A percentile compares a stretch with the other conserved stretches of the same genome.
Conservation (phyloP, 768 basidiomycete genomes). For the Leccinum disarticulatum region DNA sequence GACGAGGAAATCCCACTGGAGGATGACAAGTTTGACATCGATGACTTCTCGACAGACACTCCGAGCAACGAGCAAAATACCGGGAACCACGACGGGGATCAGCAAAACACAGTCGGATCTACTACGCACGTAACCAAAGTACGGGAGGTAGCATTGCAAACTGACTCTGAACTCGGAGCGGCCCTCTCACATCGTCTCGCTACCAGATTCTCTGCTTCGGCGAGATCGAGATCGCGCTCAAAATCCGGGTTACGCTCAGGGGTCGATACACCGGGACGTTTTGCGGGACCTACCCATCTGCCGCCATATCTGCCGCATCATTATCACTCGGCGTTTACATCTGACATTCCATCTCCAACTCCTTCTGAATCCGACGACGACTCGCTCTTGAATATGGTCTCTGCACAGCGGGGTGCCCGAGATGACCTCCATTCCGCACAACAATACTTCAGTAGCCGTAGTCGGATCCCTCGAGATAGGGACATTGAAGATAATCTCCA, state of each 20-base stretch:
- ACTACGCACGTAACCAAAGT: slow-evolving; percentile 30
- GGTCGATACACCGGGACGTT: slow-evolving; percentile 63
- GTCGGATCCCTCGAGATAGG: slow-evolving; percentile 59
- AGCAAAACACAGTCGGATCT: slow-evolving; percentile 15
- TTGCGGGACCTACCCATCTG: slow-evolving; percentile 50
- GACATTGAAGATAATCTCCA: slow-evolving; percentile 57
- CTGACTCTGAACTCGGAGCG: slow-evolving; percentile 29
- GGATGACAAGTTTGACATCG: slow-evolving; percentile 89
- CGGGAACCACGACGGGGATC: slow-evolving; percentile 9
- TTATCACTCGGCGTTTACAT: slow-evolving; percentile 31
- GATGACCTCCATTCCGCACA: slow-evolving; percentile 50
- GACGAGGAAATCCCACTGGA: slow-evolving; percentile 50
- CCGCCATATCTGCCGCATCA: slow-evolving; percentile 36
- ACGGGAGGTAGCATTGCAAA: slow-evolving; percentile 25
- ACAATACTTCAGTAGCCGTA: slow-evolving; percentile 43
- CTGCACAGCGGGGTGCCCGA: slow-evolving; percentile 46
- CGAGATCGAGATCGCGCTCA: slow-evolving; percentile 35
- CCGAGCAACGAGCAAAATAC: slow-evolving; percentile 13
- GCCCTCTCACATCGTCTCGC: slow-evolving; percentile 33
- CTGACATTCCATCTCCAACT: slow-evolving; percentile 33
- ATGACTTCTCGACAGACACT: slow-evolving; percentile 75
- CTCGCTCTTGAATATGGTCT: slow-evolving; percentile 34
- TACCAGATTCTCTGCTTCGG: slow-evolving; percentile 27
- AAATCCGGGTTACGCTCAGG: slow-evolving; percentile 49
- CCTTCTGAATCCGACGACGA: slow-evolving; percentile 42